These are phyloP conservation scores for Trichoderma sp. DNA, from an alignment of 2,329 filamentous ascomycete genomes.

Conservation along the genomic window DNA sequence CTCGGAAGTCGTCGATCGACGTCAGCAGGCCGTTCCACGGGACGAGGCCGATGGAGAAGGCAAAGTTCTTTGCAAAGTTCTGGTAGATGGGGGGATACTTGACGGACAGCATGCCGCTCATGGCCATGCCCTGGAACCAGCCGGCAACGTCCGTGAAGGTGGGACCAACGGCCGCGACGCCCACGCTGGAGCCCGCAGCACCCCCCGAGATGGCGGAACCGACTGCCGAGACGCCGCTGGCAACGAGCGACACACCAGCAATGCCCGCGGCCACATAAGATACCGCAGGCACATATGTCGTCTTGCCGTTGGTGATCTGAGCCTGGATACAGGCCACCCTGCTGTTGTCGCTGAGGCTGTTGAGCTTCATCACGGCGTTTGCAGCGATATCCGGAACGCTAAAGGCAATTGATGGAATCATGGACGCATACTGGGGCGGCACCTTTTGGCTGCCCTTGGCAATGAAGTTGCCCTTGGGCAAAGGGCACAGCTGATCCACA, in stretches of 20 bases:
- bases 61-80: conserved; percentile 91
- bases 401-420: conserved; percentile 89
- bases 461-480: conserved; percentile 73
- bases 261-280: conserved; percentile 83
- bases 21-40: conserved; percentile 79
- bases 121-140: conserved; percentile 91
- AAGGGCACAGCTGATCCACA: conserved; percentile 78
- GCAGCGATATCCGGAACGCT: conserved; percentile 88
- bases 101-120: conserved; percentile 95
- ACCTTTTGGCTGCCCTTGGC: conserved; percentile 74
- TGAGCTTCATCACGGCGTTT: conserved; percentile 76
- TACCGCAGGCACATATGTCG: conserved; percentile 71
- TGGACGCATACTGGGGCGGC: conserved; percentile 66
- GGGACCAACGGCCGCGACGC: conserved; percentile 70
- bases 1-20: conserved; percentile 82
- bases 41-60: conserved; percentile 82
- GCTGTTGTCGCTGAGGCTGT: conserved; percentile 57
- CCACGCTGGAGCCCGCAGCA: conserved; percentile 55
- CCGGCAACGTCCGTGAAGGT: conserved; percentile 82
- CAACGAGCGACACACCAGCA: conserved; percentile 76
- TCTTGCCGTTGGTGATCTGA: conserved; percentile 83
- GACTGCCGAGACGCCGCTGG: conserved; percentile 72
- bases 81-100: conserved; percentile 84
- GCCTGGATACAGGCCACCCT: conserved; percentile 83
- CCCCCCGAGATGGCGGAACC: conserved; percentile 56